phyloP scores from a whole-genome alignment of 2,329 filamentous ascomycete genomes.

The Didymella segeticola region DNA sequence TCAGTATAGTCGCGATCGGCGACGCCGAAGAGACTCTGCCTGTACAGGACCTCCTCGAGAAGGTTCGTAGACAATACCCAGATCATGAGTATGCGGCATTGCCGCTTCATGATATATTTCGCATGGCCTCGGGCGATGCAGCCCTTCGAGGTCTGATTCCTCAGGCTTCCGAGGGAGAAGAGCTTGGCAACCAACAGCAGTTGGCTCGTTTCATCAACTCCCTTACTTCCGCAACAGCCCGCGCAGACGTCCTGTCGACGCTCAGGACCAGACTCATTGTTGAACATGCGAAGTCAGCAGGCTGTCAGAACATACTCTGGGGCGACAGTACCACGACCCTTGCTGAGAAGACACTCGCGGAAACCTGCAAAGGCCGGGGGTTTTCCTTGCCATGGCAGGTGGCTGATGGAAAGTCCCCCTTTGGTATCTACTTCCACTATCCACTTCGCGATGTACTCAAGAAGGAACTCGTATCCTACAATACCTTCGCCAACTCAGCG shows the following conservation, averaged over 20 bases:
- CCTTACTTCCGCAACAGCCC: constrained; percentile 76
- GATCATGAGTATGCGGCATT: constrained; percentile 68
- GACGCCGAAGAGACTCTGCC: constrained; percentile 34
- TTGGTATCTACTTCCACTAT: constrained; percentile 71
- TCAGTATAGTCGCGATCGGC: constrained; percentile 62
- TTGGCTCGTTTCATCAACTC: constrained; percentile 63
- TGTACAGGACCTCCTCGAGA: constrained; percentile 22
- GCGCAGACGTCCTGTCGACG: constrained; percentile 73
- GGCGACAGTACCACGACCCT: constrained; percentile 88
- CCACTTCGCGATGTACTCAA: constrained; percentile 85
- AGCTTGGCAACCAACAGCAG: constrained; percentile 26
- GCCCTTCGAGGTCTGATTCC: constrained; percentile 31
- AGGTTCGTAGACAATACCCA: constrained; percentile 67
- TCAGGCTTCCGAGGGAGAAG: background rate
- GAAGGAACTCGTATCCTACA: constrained; percentile 77
- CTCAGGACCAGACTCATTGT: constrained; percentile 76
- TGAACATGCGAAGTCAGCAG: constrained; percentile 53
- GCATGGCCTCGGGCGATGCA: constrained; percentile 28
- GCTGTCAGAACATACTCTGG: constrained; percentile 76
- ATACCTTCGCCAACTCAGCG: constrained; percentile 60
- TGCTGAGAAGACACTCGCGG: constrained; percentile 82
- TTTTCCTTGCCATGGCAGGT: constrained; percentile 82
- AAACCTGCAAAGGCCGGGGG: constrained; percentile 90
- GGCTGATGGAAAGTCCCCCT: constrained; percentile 72
- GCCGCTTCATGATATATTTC: constrained; percentile 66